A percentile compares a stretch with the other conserved stretches of the same genome.
phyloP scores from a whole-genome alignment of 2,329 filamentous ascomycete genomes.

The Xylariomycetidae sp. region DNA sequence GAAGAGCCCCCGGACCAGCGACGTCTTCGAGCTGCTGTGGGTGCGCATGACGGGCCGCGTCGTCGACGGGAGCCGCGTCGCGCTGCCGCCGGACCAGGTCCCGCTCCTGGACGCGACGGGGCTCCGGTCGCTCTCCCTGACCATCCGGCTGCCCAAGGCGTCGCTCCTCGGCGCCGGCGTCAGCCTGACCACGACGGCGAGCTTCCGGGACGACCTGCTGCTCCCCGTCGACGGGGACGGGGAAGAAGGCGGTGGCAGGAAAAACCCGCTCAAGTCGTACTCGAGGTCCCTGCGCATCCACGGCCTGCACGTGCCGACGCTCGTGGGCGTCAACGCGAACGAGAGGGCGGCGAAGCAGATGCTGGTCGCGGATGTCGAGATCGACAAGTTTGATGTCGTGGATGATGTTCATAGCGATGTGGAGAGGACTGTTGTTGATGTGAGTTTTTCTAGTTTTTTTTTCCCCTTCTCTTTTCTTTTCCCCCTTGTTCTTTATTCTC shows the following conservation, averaged over 20 bases:
- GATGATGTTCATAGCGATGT: slow-evolving; percentile 50
- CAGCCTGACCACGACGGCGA: slow-evolving; percentile 43
- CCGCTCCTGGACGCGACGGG: slow-evolving; percentile 31
- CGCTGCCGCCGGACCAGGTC: slow-evolving; percentile 23
- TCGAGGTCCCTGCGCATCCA: slow-evolving; percentile 43
- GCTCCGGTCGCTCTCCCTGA: slow-evolving; percentile 46
- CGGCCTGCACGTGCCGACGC: slow-evolving; percentile 57
- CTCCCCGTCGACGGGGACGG: slow-evolving; percentile 21
- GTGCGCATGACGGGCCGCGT: slow-evolving; percentile 30
- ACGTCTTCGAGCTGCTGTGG: slow-evolving; percentile 35
- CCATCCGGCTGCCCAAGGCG: slow-evolving; percentile 61
- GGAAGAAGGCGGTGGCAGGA: too few species aligned
- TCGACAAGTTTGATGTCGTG: slow-evolving; percentile 46
- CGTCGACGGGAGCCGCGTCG: slow-evolving; percentile 26
- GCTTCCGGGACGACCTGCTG: slow-evolving; percentile 29
- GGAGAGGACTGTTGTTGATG: slow-evolving; percentile 59
- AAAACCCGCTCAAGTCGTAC: slow-evolving; percentile 23
- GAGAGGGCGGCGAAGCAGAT: slow-evolving; percentile 65
- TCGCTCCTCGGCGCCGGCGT: slow-evolving; percentile 61
- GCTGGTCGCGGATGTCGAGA: slow-evolving; percentile 57
- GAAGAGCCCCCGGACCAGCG: slow-evolving; percentile 14
- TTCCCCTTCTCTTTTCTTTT: too few species aligned
- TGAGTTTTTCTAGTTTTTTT: slow-evolving; percentile 30
- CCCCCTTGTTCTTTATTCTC: too few species aligned
- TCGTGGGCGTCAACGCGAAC: slow-evolving; percentile 70